Evolutionary conservation across 2,329 filamentous ascomycete species (phyloP).

Genomic region (Fusarium longipes): DNA sequence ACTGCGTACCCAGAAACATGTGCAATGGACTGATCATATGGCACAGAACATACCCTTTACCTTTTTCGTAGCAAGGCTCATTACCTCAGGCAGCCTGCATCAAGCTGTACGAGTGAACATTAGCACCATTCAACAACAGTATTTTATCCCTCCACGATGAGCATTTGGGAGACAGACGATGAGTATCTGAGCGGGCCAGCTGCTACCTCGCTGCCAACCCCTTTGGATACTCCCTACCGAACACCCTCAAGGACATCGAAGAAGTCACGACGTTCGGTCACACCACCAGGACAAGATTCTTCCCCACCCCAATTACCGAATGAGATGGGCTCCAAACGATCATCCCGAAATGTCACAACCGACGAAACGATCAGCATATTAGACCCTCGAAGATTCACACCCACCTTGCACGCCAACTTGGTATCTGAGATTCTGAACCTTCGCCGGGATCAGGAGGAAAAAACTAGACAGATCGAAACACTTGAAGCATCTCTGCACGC

Average conservation of each 20-base stretch:
- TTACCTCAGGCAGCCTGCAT: no score
- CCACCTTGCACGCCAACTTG: slow-evolving; percentile 91
- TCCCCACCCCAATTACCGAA: slow-evolving; percentile 66
- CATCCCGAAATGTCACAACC: slow-evolving; percentile 67
- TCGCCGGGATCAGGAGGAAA: slow-evolving; percentile 89
- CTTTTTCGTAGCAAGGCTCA: neutral
- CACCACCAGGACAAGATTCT: slow-evolving; percentile 68
- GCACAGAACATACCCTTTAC: neutral
- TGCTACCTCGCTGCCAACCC: slow-evolving; percentile 73
- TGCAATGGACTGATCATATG: neutral
- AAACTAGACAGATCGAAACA: slow-evolving; percentile 85
- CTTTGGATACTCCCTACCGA: slow-evolving; percentile 77
- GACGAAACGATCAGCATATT: slow-evolving; percentile 80
- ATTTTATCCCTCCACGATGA: slow-evolving; percentile 56
- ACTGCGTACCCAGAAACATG: neutral
- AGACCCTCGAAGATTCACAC: slow-evolving; percentile 92
- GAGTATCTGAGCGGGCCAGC: slow-evolving; percentile 66
- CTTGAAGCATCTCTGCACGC: slow-evolving; percentile 81
- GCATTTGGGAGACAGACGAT: slow-evolving; percentile 71
- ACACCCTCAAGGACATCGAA: slow-evolving; percentile 73
- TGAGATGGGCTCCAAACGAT: slow-evolving; percentile 61
- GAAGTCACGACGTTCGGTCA: slow-evolving; percentile 73
- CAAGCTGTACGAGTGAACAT: neutral
- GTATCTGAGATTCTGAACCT: slow-evolving; percentile 93
- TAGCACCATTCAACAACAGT: neutral